Evolutionary conservation across 1,139 yeast species (phyloP).

Genomic region (Diutina ranongensis): DNA sequence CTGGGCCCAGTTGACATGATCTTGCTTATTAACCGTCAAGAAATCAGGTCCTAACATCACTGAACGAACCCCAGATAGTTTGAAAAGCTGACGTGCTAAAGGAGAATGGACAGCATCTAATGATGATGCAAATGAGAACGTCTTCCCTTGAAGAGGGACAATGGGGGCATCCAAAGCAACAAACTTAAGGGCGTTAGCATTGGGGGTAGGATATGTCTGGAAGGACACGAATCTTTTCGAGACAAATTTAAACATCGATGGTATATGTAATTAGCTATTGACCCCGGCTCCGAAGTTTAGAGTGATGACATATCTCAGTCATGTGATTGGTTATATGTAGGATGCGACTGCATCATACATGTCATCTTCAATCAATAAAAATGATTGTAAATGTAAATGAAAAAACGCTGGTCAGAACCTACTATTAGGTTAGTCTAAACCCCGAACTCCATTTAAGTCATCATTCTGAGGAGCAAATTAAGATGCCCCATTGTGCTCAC

Average conservation of each 20-base stretch:
- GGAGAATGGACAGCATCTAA: conserved; percentile 70
- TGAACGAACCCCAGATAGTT: conserved; percentile 75
- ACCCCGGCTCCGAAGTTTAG: conserved; percentile 3
- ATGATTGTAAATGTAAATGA: no score
- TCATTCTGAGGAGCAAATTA: no score
- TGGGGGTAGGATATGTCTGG: conserved; percentile 60
- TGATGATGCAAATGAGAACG: conserved; percentile 58
- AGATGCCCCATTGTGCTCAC: no score
- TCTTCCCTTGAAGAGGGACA: conserved; percentile 55
- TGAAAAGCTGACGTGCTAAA: conserved; percentile 67
- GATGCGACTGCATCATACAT: no score
- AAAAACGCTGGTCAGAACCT: no score
- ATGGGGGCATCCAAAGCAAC: conserved; percentile 33
- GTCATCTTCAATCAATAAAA: no score
- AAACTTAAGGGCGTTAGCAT: conserved; percentile 84
- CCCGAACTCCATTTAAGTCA: no score
- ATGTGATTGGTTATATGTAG: not conserved
- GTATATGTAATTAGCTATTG: not conserved
- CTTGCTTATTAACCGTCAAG: conserved; percentile 36
- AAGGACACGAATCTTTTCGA: conserved; percentile 21
- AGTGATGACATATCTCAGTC: not conserved
- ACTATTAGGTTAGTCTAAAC: no score
- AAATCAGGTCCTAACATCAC: conserved; percentile 73
- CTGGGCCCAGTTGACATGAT: conserved; percentile 35
- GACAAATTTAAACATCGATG: not conserved